A percentile compares a stretch with the other conserved stretches of the same genome.
Evolutionary conservation across 2,329 filamentous ascomycete genomes (phyloP).

Genomic region (Fusarium circinatum): DNA sequence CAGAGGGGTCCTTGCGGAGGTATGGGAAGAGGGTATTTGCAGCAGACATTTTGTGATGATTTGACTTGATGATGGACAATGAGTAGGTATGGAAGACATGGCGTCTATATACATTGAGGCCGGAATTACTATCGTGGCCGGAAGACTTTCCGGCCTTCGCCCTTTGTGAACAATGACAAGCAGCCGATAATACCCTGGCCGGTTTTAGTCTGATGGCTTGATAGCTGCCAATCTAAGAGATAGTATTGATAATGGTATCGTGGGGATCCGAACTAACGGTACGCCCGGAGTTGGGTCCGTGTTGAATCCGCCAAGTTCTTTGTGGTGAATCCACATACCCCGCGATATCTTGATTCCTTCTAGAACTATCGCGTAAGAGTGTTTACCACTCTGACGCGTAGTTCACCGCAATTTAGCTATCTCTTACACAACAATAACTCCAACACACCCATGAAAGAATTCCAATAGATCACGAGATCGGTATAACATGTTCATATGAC

Average conservation of each 20-base stretch:
- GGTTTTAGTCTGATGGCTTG: neutral
- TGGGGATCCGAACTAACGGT: conserved; percentile 23
- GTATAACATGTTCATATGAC: conserved; percentile 7
- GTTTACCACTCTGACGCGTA: neutral
- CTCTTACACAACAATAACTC: neutral
- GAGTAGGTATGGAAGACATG: neutral
- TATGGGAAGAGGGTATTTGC: conserved; percentile 35
- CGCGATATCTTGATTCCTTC: neutral
- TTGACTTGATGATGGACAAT: neutral
- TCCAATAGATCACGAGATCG: conserved; percentile 3
- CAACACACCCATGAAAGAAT: neutral
- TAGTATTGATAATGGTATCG: conserved; percentile 29
- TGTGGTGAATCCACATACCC: conserved; percentile 4
- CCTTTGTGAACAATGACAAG: conserved; percentile 20
- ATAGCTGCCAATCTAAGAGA: conserved; percentile 17
- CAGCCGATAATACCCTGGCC: conserved; percentile 29
- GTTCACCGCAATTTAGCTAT: neutral
- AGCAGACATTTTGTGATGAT: conserved; percentile 27
- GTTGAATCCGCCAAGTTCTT: neutral
- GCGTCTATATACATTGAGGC: conserved; percentile 35
- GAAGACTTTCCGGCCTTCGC: conserved; percentile 32
- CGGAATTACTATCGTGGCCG: conserved; percentile 31
- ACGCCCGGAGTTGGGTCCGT: conserved; percentile 10
- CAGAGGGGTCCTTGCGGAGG: conserved; percentile 32
- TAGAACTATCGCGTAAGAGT: neutral